These are phyloP conservation scores for Carex scoparia DNA, from an alignment of 176 grass and related monocot genomes.

Conservation along the genomic window DNA sequence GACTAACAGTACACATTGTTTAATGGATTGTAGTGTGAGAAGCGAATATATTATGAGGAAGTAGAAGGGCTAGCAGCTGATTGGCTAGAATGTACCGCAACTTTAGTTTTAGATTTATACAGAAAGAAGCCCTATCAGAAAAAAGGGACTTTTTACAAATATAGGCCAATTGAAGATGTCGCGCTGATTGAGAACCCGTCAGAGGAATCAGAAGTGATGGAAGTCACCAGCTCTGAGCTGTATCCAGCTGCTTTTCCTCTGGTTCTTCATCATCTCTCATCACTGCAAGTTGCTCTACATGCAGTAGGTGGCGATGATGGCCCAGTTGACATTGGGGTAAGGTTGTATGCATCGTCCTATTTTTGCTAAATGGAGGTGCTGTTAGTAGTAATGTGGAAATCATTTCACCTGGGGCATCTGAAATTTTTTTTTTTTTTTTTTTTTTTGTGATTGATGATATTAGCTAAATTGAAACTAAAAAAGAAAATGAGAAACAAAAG, in stretches of 20 bases:
- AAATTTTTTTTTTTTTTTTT: not conserved
- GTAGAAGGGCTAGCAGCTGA: conserved; percentile 61
- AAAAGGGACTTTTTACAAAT: conserved; percentile 40
- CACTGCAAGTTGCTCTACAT: conserved; percentile 73
- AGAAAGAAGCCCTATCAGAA: conserved; percentile 42
- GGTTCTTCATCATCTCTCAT: conserved; percentile 58
- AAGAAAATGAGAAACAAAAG: not conserved
- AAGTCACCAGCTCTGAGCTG: conserved; percentile 15
- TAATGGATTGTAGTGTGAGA: conserved; percentile 57
- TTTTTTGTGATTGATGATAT: not conserved
- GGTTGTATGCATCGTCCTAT: conserved; percentile 69
- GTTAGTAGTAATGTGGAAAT: not conserved
- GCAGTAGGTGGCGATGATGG: conserved; percentile 63
- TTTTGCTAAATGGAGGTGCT: conserved; percentile 36
- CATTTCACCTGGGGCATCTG: not conserved
- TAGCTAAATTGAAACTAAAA: not conserved
- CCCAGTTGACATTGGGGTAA: conserved; percentile 59
- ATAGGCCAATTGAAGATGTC: conserved; percentile 62
- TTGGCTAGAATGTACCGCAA: conserved; percentile 78
- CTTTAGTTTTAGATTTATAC: conserved; percentile 66
- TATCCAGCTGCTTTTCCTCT: conserved; percentile 59
- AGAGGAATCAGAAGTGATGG: conserved; percentile 33
- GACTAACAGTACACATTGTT: conserved; percentile 26
- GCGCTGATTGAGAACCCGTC: conserved; percentile 59
- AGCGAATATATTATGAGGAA: conserved; percentile 92